phyloP scores from a whole-genome alignment of 2,329 filamentous ascomycete genomes.

The Mycosphaerella sp. region DNA sequence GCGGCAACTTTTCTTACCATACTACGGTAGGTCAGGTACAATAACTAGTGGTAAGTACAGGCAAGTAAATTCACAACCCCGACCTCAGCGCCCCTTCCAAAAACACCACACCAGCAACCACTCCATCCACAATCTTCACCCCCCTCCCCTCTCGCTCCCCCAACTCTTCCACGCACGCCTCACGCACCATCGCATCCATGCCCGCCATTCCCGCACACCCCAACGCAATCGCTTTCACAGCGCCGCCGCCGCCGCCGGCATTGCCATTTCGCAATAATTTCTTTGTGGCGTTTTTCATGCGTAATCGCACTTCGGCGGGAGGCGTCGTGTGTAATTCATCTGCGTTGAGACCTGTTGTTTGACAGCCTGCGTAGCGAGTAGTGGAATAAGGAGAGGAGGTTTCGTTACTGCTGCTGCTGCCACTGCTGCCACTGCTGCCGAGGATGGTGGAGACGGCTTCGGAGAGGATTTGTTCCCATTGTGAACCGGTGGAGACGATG shows the following conservation, averaged over 20 bases:
- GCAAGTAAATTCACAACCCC: neutral
- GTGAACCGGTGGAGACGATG: slow-evolving; percentile 79
- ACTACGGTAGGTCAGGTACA: too few species aligned
- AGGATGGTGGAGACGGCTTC: slow-evolving; percentile 60
- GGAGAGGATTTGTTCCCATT: slow-evolving; percentile 69
- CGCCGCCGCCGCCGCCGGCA: neutral
- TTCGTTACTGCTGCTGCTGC: too few species aligned
- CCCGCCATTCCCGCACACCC: slow-evolving; percentile 91
- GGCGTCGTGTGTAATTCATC: slow-evolving; percentile 68
- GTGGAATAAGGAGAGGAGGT: too few species aligned
- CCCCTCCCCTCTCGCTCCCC: slow-evolving; percentile 52
- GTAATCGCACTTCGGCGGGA: slow-evolving; percentile 55
- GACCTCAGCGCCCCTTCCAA: slow-evolving; percentile 46
- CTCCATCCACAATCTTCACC: slow-evolving; percentile 72
- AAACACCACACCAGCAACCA: slow-evolving; percentile 61
- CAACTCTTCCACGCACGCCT: slow-evolving; percentile 10
- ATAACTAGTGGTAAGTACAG: too few species aligned
- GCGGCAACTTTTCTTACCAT: too few species aligned
- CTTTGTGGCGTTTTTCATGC: slow-evolving; percentile 64
- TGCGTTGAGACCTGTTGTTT: slow-evolving; percentile 74
- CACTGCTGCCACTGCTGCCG: slow-evolving; percentile 34
- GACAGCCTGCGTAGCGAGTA: slow-evolving; percentile 63
- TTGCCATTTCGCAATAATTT: slow-evolving; percentile 47
- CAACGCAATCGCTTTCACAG: slow-evolving; percentile 59
- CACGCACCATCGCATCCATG: slow-evolving; percentile 48